Percentiles rank a stretch among this genome's conserved stretches.
Evolutionary conservation across 192 early-diverging fungal genomes (phyloP).

Genomic region (Pilobolus umbonatus): DNA sequence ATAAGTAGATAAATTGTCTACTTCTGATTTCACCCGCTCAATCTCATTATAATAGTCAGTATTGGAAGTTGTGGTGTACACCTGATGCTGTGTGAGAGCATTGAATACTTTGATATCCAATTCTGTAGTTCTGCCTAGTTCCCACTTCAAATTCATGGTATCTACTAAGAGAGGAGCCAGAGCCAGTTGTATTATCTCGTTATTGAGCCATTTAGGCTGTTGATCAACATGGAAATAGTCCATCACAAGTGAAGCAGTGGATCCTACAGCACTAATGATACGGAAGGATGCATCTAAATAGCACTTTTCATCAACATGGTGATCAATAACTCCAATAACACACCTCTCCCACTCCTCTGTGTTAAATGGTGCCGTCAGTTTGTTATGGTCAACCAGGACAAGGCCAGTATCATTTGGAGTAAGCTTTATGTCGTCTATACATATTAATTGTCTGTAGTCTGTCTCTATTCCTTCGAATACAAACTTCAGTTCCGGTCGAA

Average conservation of each 20-base stretch:
- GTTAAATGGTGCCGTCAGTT: constrained; percentile 37
- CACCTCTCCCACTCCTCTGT: background rate
- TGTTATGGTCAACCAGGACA: constrained; percentile 67
- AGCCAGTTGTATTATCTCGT: constrained; percentile 40
- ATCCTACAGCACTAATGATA: constrained; percentile 57
- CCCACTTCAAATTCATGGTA: constrained; percentile 51
- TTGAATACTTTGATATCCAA: constrained; percentile 38
- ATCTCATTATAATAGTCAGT: constrained; percentile 37
- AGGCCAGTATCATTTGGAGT: constrained; percentile 3
- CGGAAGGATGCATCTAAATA: constrained; percentile 39
- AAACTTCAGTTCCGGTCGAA: constrained; percentile 58
- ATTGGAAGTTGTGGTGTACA: background rate
- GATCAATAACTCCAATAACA: constrained; percentile 63
- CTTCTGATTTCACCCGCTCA: constrained; percentile 48
- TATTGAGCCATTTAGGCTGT: background rate
- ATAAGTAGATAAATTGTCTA: constrained; percentile 37
- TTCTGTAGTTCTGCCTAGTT: constrained; percentile 44
- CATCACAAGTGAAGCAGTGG: constrained; percentile 50
- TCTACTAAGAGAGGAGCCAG: constrained; percentile 67
- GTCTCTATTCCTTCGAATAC: constrained; percentile 39
- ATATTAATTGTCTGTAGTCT: constrained; percentile 37
- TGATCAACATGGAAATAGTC: constrained; percentile 32
- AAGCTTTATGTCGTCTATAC: constrained; percentile 39
- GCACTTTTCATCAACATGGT: constrained; percentile 60
- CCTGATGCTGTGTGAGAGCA: constrained; percentile 23